Conservation (phyloP, 73 alveolate genomes). For the Tetrahymena borealis region DNA sequence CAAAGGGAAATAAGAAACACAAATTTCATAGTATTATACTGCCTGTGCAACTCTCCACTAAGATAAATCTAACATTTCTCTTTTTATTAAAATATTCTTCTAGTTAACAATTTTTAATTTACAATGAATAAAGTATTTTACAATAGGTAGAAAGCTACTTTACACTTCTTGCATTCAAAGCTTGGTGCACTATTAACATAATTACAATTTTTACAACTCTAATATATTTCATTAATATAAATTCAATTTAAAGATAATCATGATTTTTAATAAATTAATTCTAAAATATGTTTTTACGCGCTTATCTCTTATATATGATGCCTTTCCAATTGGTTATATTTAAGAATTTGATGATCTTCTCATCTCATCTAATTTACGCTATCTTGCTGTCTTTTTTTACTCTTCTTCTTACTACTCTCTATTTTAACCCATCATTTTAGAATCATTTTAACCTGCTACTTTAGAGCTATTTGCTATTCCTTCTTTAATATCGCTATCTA, state of each 20-base stretch:
- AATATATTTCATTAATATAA: no score
- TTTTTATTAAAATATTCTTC: background rate
- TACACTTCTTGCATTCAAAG: background rate
- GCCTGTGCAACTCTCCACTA: background rate
- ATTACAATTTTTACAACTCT: background rate
- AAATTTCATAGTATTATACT: background rate
- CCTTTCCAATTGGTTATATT: background rate
- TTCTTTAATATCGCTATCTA: background rate
- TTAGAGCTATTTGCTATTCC: background rate
- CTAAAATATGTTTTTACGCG: background rate
- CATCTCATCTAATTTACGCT: background rate
- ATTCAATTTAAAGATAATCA: background rate
- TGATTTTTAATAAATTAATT: background rate
- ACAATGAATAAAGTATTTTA: background rate
- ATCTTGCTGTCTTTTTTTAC: background rate
- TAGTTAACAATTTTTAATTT: background rate
- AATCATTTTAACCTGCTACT: background rate
- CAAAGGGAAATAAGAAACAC: background rate
- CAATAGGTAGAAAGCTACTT: background rate
- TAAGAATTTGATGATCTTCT: background rate
- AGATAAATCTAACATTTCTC: background rate
- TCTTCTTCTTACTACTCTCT: background rate
- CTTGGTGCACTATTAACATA: background rate
- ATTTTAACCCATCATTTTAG: background rate
- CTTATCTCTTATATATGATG: background rate